Percentiles rank a stretch among this genome's conserved stretches.
These are phyloP conservation scores for Annulohypoxylon moriforme DNA, from an alignment of 495 filamentous ascomycete species.

Conservation along the genomic window DNA sequence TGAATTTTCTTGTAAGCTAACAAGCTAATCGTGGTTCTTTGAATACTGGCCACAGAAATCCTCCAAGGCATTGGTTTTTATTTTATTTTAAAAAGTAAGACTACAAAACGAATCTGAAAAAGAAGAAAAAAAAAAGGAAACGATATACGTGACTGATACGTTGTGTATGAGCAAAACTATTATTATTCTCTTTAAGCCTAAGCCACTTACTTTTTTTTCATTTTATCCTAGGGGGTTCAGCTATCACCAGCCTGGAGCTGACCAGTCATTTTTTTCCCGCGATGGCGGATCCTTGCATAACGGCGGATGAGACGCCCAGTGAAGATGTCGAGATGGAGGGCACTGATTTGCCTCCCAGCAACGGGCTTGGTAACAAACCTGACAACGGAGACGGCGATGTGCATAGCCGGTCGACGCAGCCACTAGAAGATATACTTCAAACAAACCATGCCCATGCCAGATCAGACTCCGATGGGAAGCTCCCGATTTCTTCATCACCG, in stretches of 20 bases:
- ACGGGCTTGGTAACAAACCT: slow-evolving; percentile 19
- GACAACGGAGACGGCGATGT: slow-evolving; percentile 17
- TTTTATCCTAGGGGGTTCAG: background rate
- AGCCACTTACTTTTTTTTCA: background rate
- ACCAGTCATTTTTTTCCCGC: slow-evolving; percentile 33
- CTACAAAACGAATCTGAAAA: background rate
- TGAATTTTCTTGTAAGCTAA: no score
- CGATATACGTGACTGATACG: background rate
- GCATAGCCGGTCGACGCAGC: background rate
- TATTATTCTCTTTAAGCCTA: background rate
- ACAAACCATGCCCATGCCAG: slow-evolving; percentile 29
- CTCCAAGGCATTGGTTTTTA: slow-evolving; percentile 12
- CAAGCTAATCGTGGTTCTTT: no score
- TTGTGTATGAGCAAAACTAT: background rate
- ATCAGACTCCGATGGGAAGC: slow-evolving; percentile 37
- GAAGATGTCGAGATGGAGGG: slow-evolving; percentile 40
- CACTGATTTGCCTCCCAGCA: slow-evolving; percentile 22
- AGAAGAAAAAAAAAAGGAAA: background rate
- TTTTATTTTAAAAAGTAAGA: no score
- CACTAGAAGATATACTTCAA: slow-evolving; percentile 9
- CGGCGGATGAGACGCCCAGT: slow-evolving; percentile 9
- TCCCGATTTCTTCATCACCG: slow-evolving; percentile 32
- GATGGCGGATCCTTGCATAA: slow-evolving; percentile 27
- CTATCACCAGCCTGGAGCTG: slow-evolving; percentile 1
- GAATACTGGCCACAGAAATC: slow-evolving; percentile 21